A percentile compares a stretch with the other conserved stretches of the same genome.
Evolutionary conservation across 768 basidiomycete genomes (phyloP).

Genomic region (Mycena kentingensis): DNA sequence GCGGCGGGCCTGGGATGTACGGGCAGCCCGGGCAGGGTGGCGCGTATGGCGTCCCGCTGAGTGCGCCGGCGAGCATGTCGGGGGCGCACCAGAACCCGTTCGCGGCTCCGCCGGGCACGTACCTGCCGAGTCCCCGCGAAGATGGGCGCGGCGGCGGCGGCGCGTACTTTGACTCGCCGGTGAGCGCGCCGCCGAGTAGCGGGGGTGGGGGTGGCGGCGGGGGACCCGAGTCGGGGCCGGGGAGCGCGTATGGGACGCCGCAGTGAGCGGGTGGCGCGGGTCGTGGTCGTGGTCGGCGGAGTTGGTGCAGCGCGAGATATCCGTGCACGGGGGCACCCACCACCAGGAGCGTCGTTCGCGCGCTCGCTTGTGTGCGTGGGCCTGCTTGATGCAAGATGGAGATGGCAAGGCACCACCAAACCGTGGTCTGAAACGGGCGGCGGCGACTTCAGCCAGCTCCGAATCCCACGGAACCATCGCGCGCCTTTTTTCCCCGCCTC

Average conservation of each 20-base stretch:
- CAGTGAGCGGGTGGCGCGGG: too few relatives aligned
- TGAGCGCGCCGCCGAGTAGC: neutral
- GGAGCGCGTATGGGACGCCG: constrained; percentile 50
- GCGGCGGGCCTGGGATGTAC: constrained; percentile 17
- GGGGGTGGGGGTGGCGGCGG: neutral
- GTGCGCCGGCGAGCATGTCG: constrained; percentile 22
- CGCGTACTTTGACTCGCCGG: constrained; percentile 17
- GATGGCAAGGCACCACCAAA: too few relatives aligned
- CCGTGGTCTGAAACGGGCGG: too few relatives aligned
- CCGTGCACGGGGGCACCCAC: too few relatives aligned
- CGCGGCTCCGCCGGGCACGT: constrained; percentile 14
- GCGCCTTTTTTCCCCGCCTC: too few relatives aligned
- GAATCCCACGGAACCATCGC: too few relatives aligned
- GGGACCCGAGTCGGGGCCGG: constrained; percentile 37
- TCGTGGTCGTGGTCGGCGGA: too few relatives aligned
- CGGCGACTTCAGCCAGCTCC: too few relatives aligned
- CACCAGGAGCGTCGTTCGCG: too few relatives aligned
- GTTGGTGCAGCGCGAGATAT: too few relatives aligned
- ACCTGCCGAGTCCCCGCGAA: constrained; percentile 22
- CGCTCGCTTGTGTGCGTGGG: too few relatives aligned
- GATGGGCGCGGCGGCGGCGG: constrained; percentile 9
- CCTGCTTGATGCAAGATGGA: too few relatives aligned
- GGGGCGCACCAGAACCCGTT: constrained; percentile 19
- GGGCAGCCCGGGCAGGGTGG: constrained; percentile 7
- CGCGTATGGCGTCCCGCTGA: constrained; percentile 21